phyloP scores from a whole-genome alignment of 176 grass and related monocot genomes.

The Otatea glauca region DNA sequence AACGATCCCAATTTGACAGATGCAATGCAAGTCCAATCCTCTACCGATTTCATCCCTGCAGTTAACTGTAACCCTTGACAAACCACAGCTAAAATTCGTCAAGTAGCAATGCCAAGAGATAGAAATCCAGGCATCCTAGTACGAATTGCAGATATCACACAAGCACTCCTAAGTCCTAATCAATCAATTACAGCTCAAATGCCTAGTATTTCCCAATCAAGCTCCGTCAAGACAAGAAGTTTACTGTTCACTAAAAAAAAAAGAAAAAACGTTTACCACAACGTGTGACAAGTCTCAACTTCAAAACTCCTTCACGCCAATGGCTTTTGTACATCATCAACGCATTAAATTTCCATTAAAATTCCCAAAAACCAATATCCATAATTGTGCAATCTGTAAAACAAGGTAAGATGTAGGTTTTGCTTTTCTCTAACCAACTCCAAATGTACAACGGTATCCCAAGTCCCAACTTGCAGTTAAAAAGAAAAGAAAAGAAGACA shows the following conservation, averaged over 20 bases:
- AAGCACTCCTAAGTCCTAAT: background rate
- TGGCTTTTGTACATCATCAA: background rate
- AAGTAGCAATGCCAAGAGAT: background rate
- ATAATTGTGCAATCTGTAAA: background rate
- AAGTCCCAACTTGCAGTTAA: background rate
- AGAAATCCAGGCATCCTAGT: background rate
- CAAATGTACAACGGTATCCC: background rate
- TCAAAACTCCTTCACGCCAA: background rate
- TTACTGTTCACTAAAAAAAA: no score
- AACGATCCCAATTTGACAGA: constrained; percentile 8
- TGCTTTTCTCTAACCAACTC: background rate
- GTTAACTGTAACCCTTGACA: constrained; percentile 15
- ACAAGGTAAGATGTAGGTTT: background rate
- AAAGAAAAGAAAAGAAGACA: background rate
- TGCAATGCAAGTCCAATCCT: background rate
- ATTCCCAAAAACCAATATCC: background rate
- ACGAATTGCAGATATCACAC: background rate
- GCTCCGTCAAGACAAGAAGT: background rate
- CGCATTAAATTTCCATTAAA: background rate
- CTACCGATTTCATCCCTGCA: constrained; percentile 17
- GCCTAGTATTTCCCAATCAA: background rate
- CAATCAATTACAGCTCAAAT: background rate
- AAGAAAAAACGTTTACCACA: background rate
- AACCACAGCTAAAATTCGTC: constrained; percentile 20
- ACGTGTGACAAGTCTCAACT: background rate